Evolutionary conservation across 2,329 filamentous ascomycete genomes (phyloP), one percentile per base, ranked within the genome.

Genomic region (Botrytis byssoidea): DNA sequence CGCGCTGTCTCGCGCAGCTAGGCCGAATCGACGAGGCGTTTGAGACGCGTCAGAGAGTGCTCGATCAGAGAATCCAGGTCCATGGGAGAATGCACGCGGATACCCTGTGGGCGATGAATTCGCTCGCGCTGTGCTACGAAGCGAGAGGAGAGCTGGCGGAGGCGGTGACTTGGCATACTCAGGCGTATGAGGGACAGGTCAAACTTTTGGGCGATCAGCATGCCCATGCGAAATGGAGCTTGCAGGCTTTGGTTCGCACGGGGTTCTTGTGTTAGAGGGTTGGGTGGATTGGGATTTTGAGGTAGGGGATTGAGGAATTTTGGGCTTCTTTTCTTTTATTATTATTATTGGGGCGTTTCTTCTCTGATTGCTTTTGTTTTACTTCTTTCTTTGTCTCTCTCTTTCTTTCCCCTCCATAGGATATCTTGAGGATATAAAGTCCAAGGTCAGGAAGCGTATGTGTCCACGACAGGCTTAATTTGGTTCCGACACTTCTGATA

Each of bases 31-130:
- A 72, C 5, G 71, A 69, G 9, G 71, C 71, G 1, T 37, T 72
- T 2, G 71, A 60, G 18, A 32, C 48, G 9, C 35, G 71, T 1
- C 14, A 40, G 22, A 25, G 29, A 1, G 63, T 72, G 6, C 7
- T 72, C 2, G 63, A 68, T 1, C 71, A 72, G 64, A 20, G 71
- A 25, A 22, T 69, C 0, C 29, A 40, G 12, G 44, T 72, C 0
- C 5, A 46, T 37, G 71, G 71, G 1, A 3, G 3, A 0, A 40
- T 22, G 42, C 71, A 72, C 18, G 37, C 71, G 40, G 71, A 72
- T 72, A 72, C 71, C 1, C 22, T 72, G 64, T 69, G 71, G 71
- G 71, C 71, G 42, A 72, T 72, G 71, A 68, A 68, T 37, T 68
- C 63, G 55, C n/a, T 72, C 1, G 71, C 37, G 5, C 29, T 68